phyloP scores from a whole-genome alignment of 768 basidiomycete species.

The Mycena capillaripes region DNA sequence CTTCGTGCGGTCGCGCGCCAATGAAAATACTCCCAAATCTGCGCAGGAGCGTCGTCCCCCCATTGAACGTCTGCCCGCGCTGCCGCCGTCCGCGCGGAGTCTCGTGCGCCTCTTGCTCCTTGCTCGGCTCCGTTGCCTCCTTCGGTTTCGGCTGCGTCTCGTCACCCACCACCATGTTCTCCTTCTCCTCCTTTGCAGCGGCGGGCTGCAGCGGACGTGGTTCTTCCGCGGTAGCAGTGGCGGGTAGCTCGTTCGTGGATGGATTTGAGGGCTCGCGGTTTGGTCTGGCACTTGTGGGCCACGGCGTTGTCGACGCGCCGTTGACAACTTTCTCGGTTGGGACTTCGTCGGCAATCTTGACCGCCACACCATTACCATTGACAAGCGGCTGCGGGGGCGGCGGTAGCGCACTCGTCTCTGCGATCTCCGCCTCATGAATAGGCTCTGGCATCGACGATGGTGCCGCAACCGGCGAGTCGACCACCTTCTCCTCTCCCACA shows the following conservation, averaged over 20 bases:
- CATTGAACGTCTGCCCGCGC: constrained; percentile 56
- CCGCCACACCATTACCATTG: not conserved
- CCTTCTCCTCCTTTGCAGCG: not conserved
- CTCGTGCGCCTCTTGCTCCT: constrained; percentile 49
- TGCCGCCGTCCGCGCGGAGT: constrained; percentile 51
- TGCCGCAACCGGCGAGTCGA: not conserved
- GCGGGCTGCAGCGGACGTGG: not conserved
- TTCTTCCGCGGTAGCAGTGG: not conserved
- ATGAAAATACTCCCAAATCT: constrained; percentile 82
- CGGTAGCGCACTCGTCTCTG: not conserved
- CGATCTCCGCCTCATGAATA: not conserved
- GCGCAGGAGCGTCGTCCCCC: constrained; percentile 81
- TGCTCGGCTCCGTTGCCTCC: constrained; percentile 56
- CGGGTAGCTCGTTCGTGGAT: not conserved
- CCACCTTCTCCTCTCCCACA: not conserved
- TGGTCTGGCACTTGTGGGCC: not conserved
- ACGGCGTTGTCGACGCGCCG: not conserved
- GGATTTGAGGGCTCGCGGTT: not conserved
- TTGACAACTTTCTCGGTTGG: not conserved
- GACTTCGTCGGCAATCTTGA: not conserved
- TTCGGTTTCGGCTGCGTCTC: constrained; percentile 50
- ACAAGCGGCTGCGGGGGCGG: no score
- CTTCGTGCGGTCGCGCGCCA: constrained; percentile 59
- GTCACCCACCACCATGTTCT: constrained; percentile 45
- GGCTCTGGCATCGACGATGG: not conserved